phyloP scores from a whole-genome alignment of 2,329 filamentous ascomycete species.

The Lasiodiplodia sp. region DNA sequence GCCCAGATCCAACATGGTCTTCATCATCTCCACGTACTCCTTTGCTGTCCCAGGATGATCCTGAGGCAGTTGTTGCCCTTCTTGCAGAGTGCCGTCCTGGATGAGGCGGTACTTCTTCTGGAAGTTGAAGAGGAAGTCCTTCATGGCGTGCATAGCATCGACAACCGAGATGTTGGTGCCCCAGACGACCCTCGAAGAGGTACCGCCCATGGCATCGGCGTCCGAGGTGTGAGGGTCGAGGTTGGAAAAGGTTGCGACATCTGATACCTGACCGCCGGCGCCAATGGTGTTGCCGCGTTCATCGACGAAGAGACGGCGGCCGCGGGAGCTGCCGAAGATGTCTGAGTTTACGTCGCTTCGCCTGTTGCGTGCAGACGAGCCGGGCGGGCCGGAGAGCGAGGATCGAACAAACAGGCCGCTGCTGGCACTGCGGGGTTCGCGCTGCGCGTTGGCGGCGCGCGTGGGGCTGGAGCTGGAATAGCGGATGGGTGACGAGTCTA shows the following conservation, averaged over 20 bases:
- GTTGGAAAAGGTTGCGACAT: conserved; percentile 70
- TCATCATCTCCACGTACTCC: conserved; percentile 83
- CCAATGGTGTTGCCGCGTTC: conserved; percentile 67
- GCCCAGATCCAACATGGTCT: conserved; percentile 89
- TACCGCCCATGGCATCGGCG: conserved; percentile 84
- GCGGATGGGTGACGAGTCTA: conserved; percentile 90
- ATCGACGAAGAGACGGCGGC: conserved; percentile 69
- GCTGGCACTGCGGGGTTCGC: conserved; percentile 79
- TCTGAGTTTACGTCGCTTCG: conserved; percentile 91
- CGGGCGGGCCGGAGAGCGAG: conserved; percentile 53
- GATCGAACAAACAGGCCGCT: conserved; percentile 83
- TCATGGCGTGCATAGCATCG: conserved; percentile 86
- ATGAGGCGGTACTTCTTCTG: conserved; percentile 94
- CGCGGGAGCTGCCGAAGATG: conserved; percentile 62
- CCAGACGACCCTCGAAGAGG: conserved; percentile 87
- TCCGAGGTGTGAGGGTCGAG: conserved; percentile 87
- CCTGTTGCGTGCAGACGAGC: conserved; percentile 67
- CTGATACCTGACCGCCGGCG: conserved; percentile 57
- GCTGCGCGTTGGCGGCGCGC: conserved; percentile 62
- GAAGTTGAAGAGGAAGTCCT: conserved; percentile 91
- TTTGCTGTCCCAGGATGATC: conserved; percentile 76
- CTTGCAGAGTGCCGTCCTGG: conserved; percentile 80
- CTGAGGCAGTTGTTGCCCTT: conserved; percentile 70
- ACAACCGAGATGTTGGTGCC: conserved; percentile 95
- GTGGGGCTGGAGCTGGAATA: conserved; percentile 90